Evolutionary conservation across 2,329 filamentous ascomycete genomes (phyloP), one percentile per base, ranked within the genome.

Genomic region (Triangularia verruculosa): DNA sequence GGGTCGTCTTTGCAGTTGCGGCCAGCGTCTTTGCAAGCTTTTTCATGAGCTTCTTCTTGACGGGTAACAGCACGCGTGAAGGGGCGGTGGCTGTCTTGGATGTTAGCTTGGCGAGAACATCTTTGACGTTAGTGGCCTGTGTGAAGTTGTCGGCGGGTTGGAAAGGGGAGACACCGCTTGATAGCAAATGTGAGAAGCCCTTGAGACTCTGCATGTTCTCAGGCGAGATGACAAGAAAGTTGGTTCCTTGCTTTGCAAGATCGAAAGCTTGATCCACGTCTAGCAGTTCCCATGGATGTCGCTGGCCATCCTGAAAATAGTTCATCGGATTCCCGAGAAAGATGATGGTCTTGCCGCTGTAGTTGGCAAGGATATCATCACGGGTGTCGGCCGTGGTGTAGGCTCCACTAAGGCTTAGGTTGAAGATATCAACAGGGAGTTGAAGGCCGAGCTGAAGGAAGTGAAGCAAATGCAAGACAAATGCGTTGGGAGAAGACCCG

Each of bases 281-380:
- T 11, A 65, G 52, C 34, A 65, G 39, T 17, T 65, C 61, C 57
- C 61, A 65, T 5, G 64, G 64, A 22, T 65, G 53, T 7, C 64
- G 61, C 5, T 51, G 47, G 1, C 64, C 61, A 25, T 59, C 28
- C 32, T 66, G 64, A 58, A 66, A 66, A 28, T 66, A 63, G 27
- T 63, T 66, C 58, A 66, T 66, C 3, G 61, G 63, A 20, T 63
- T 66, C 11, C 64, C 61, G 24, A 66, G 39, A 15, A 63, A 56
- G 54, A 66, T 58, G 55, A 66, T 53, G 24, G 52, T 63, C 47
- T 63, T 63, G 27, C 61, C 64, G n/a, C 54, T 32, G 53, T 65
- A 65, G 28, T 63, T 62, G 15, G 24, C 11, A 7, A 63, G 54
- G 22, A 63, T 57, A 12, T 63, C 53, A 13, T 66, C 32, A 15